Base-by-base conservation (phyloP, 2,329 filamentous ascomycete species). In the Penicillium sclerotigenum region DNA sequence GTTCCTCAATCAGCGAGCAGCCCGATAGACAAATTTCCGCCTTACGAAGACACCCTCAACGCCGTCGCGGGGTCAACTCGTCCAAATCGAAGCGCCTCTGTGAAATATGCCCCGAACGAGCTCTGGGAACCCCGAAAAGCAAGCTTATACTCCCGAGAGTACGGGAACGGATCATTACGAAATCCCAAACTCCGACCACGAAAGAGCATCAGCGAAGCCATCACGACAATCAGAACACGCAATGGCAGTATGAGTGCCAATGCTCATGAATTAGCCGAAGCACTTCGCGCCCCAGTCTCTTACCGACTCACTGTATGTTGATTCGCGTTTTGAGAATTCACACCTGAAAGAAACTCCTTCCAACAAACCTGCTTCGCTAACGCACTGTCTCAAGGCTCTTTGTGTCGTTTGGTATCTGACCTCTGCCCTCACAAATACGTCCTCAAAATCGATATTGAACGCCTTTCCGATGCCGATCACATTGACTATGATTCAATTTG, bases 381-480 rank as follows among this genome's bases (percentile, higher is more conserved):
- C 54, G 37, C 51, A 49, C 28, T 58, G 47, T 54, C 64, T 20
- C 28, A 74, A 97, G 93, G 76, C 83, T 48, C 86, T 97, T 47
- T 97, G 93, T 75, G 78, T 92, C 56, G 77, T 93, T 69, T 97
- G 94, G 94, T 99, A 97, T 79, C 83, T 89, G 72, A 96, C 92
- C 24, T 97, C 93, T 41, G 94, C 95, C 60, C 80, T 97, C 65
- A 97, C 94, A 59, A 99, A 97, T 73, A 97, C 94, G 2, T 97
- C 94, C 24, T 97, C 94, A 50, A 99, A 99, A 77, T 90, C 93
- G 18, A 99, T 99, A 69, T 81, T 97, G 59, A 97, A 91, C 64
- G 89, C 90, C 41, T 90, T 97, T 63, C 86, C 90, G 56, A 94
- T 91, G 75, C 93, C 93, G 1, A 89, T 94, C 31, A 97, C 93